A percentile compares a stretch with the other conserved stretches of the same genome.
Evolutionary conservation across 2,329 filamentous ascomycete species (phyloP).

Genomic region (Fusarium graminum): DNA sequence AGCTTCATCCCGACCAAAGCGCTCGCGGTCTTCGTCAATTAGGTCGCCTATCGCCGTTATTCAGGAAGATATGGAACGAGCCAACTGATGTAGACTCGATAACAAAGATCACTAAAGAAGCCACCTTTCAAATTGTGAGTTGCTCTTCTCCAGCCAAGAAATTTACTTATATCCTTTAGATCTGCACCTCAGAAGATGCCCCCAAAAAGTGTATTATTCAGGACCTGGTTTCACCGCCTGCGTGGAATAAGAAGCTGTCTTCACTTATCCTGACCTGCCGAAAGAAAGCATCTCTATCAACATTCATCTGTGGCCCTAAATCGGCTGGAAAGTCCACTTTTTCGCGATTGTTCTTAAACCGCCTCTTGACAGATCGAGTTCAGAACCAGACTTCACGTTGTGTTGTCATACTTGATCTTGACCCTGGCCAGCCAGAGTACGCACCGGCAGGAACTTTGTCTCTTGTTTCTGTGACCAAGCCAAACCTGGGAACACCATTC

Average conservation of each 20-base stretch:
- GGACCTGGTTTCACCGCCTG: slow-evolving; percentile 67
- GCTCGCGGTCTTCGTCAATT: slow-evolving; percentile 65
- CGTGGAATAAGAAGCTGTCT: slow-evolving; percentile 72
- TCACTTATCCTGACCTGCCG: slow-evolving; percentile 55
- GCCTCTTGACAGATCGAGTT: slow-evolving; percentile 65
- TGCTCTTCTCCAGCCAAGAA: neutral
- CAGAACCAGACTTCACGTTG: slow-evolving; percentile 34
- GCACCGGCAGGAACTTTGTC: slow-evolving; percentile 77
- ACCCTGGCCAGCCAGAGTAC: slow-evolving; percentile 83
- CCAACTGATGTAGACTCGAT: slow-evolving; percentile 40
- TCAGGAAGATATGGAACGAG: slow-evolving; percentile 75
- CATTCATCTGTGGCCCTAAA: slow-evolving; percentile 77
- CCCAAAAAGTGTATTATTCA: slow-evolving; percentile 65
- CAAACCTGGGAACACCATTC: slow-evolving; percentile 76
- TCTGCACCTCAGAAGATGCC: slow-evolving; percentile 66
- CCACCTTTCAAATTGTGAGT: slow-evolving; percentile 65
- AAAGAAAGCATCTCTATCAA: slow-evolving; percentile 54
- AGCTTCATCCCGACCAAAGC: slow-evolving; percentile 68
- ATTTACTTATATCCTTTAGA: slow-evolving; percentile 54
- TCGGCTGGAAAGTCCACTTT: slow-evolving; percentile 83
- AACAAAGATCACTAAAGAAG: slow-evolving; percentile 34
- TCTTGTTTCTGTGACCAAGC: slow-evolving; percentile 69
- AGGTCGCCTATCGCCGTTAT: slow-evolving; percentile 73
- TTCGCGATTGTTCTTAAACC: slow-evolving; percentile 74
- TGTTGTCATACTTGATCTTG: slow-evolving; percentile 77